Evolutionary conservation across 768 basidiomycete genomes (phyloP).

Genomic region (Xerocomus brunneocitrinus): DNA sequence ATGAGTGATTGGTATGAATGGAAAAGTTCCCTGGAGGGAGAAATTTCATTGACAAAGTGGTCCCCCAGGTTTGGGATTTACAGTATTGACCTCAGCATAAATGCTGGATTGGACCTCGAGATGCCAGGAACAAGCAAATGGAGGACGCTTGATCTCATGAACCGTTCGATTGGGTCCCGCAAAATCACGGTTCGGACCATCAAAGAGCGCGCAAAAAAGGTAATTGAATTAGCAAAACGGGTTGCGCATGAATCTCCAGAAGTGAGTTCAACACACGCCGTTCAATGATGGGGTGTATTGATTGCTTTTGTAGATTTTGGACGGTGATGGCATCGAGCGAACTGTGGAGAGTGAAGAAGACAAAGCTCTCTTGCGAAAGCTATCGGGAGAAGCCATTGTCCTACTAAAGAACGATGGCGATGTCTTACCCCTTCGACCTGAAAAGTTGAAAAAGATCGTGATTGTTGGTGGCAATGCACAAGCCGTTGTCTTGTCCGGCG

Average conservation of each 20-base stretch:
- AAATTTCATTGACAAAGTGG: background rate
- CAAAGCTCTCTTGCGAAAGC: conserved; percentile 55
- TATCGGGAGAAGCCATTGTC: conserved; percentile 70
- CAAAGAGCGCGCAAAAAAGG: conserved; percentile 60
- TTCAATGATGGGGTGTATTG: background rate
- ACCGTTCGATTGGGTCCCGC: conserved; percentile 52
- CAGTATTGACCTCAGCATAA: conserved; percentile 56
- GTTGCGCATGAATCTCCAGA: conserved; percentile 65
- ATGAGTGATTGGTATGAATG: conserved; percentile 75
- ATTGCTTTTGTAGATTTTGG: conserved; percentile 47
- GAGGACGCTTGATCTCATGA: conserved; percentile 65
- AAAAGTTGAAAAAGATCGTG: conserved; percentile 59
- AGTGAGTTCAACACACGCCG: conserved; percentile 28
- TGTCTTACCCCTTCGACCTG: conserved; percentile 35
- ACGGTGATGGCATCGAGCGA: conserved; percentile 65
- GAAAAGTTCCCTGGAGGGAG: background rate
- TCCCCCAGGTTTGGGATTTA: conserved; percentile 65
- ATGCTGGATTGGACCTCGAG: conserved; percentile 77
- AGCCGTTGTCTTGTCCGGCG: conserved; percentile 65
- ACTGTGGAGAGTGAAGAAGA: conserved; percentile 60
- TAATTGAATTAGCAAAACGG: conserved; percentile 66
- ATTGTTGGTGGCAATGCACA: conserved; percentile 68
- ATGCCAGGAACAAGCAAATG: conserved; percentile 78
- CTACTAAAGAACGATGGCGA: conserved; percentile 64
- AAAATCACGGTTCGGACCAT: conserved; percentile 64